These are phyloP conservation scores for Sideroxylon spinosum DNA, from an alignment of 179 eudicot genomes.

Conservation along the genomic window DNA sequence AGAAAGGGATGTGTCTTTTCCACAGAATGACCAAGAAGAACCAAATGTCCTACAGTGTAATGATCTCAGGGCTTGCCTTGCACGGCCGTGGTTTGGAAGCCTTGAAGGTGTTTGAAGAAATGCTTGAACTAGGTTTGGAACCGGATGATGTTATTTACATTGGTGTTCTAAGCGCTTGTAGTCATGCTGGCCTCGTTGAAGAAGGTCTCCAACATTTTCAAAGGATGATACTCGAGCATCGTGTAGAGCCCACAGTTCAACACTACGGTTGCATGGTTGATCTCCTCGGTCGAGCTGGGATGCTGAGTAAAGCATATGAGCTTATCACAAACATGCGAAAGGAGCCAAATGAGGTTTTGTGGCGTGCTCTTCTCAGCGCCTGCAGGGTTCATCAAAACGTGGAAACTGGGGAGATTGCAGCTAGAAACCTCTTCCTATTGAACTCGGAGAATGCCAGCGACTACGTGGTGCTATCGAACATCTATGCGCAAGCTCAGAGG, in stretches of 20 bases:
- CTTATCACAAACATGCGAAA: constrained; percentile 57
- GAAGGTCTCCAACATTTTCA: constrained; percentile 46
- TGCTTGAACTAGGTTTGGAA: constrained; percentile 54
- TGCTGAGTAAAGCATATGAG: constrained; percentile 48
- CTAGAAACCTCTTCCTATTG: constrained; percentile 30
- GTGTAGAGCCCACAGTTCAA: constrained; percentile 53
- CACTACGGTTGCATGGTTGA: constrained; percentile 81
- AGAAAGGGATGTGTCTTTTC: constrained; percentile 50
- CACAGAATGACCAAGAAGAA: constrained; percentile 49
- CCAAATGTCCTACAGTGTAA: constrained; percentile 50
- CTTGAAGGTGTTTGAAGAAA: constrained; percentile 43
- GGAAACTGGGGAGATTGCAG: constrained; percentile 51
- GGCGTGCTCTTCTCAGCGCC: constrained; percentile 63
- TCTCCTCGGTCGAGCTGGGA: constrained; percentile 64
- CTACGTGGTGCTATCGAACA: constrained; percentile 48
- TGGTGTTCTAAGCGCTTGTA: constrained; percentile 67
- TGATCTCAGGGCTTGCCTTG: constrained; percentile 69
- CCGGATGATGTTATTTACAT: constrained; percentile 68
- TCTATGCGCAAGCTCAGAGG: constrained; percentile 57
- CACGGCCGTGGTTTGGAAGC: constrained; percentile 58
- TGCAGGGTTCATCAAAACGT: constrained; percentile 50
- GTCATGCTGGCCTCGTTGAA: constrained; percentile 57
- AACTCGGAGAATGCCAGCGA: constrained; percentile 45
- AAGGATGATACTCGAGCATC: constrained; percentile 48
- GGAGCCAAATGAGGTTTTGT: constrained; percentile 59